Percentiles rank a stretch among this genome's conserved stretches.
Evolutionary conservation across 140 eudicot species (phyloP).

Genomic region (Eryngium alpinum): DNA sequence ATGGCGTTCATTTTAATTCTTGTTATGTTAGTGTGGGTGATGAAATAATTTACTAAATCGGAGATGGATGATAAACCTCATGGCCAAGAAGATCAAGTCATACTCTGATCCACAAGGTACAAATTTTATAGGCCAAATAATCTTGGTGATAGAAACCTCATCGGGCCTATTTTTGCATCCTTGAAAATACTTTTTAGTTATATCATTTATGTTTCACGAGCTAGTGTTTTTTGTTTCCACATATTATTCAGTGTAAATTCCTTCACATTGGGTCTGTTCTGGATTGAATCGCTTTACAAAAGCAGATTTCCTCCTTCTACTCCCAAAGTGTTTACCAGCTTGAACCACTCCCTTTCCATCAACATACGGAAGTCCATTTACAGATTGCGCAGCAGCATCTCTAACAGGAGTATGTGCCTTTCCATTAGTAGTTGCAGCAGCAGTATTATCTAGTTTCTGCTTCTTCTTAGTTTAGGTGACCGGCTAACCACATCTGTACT

Average conservation of each 20-base stretch:
- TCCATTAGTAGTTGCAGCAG: no score
- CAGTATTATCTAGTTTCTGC: no score
- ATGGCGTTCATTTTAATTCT: background rate
- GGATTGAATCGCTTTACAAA: constrained; percentile 63
- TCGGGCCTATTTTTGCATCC: constrained; percentile 27
- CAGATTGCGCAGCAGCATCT: no score
- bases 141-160: constrained; percentile 46
- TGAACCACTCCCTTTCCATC: background rate
- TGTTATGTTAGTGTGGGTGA: background rate
- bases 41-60: background rate
- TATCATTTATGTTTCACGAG: constrained; percentile 8
- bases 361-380: background rate
- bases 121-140: constrained; percentile 64
- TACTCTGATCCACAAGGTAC: constrained; percentile 35
- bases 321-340: constrained; percentile 9
- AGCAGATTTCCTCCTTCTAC: constrained; percentile 68
- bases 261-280: constrained; percentile 19
- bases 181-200: constrained; percentile 18
- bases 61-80: constrained; percentile 50
- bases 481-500: constrained; percentile 44
- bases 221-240: constrained; percentile 6
- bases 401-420: no score
- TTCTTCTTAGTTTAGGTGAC: constrained; percentile 54
- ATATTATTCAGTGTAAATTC: constrained; percentile 21
- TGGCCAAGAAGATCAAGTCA: constrained; percentile 61